Conservation (phyloP, 1,284 basidiomycete genomes). For the Ustilago nuda region DNA sequence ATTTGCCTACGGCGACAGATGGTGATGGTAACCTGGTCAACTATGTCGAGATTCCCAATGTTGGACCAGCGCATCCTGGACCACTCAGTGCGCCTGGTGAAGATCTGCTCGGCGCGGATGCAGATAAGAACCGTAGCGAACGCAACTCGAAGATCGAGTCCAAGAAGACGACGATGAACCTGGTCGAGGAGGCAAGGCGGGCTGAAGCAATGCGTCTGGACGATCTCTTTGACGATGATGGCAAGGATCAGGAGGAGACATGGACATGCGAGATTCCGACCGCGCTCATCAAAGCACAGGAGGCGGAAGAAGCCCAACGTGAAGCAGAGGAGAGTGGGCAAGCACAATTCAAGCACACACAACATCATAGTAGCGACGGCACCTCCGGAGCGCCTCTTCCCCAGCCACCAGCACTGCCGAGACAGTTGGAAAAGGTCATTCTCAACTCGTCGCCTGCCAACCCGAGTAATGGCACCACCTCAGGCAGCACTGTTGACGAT, state of each 20-base stretch:
- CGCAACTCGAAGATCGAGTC: slow-evolving; percentile 52
- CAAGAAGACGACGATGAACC: slow-evolving; percentile 52
- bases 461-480: slow-evolving; percentile 41
- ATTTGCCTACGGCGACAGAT: slow-evolving; percentile 90
- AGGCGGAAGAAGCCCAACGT: slow-evolving; percentile 63
- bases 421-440: slow-evolving; percentile 93
- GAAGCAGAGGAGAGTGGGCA: slow-evolving; percentile 39
- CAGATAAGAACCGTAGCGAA: slow-evolving; percentile 39
- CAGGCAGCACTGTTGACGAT: slow-evolving; percentile 78
- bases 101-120: slow-evolving; percentile 41
- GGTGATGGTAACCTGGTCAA: slow-evolving; percentile 95
- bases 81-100: slow-evolving; percentile 63
- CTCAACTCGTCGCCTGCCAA: slow-evolving; percentile 75
- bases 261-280: slow-evolving; percentile 70
- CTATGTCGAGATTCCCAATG: slow-evolving; percentile 73
- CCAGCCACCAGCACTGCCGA: slow-evolving; percentile 78
- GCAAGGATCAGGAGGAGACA: slow-evolving; percentile 51
- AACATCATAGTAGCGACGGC: slow-evolving; percentile 24
- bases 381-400: slow-evolving; percentile 38
- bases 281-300: slow-evolving; percentile 65
- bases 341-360: slow-evolving; percentile 14
- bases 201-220: slow-evolving; percentile 58
- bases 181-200: slow-evolving; percentile 53
- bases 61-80: slow-evolving; percentile 59
- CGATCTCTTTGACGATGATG: slow-evolving; percentile 62